These are phyloP conservation scores for Aspergillus piperis DNA, from an alignment of 2,329 filamentous ascomycete species.

Conservation along the genomic window DNA sequence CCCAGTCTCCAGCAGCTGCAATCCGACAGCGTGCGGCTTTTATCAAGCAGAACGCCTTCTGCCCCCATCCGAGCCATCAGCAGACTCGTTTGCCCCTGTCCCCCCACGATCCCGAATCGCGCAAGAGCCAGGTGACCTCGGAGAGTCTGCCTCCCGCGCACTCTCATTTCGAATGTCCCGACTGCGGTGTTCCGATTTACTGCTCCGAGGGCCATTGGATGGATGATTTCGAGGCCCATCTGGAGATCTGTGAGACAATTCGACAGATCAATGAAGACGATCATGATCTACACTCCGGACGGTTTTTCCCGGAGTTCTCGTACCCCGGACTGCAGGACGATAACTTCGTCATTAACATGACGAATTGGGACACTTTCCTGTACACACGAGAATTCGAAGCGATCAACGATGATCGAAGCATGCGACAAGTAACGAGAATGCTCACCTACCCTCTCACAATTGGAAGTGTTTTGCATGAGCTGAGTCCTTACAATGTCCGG, in stretches of 20 bases:
- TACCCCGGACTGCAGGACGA: slow-evolving; percentile 89
- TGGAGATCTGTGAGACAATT: slow-evolving; percentile 89
- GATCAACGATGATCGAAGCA: slow-evolving; percentile 83
- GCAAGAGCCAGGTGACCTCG: slow-evolving; percentile 49
- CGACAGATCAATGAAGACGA: slow-evolving; percentile 97
- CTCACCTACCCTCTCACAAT: slow-evolving; percentile 93
- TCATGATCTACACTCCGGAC: slow-evolving; percentile 86
- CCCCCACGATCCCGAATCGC: slow-evolving; percentile 63
- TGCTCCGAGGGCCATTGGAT: slow-evolving; percentile 95
- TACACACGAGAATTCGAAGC: slow-evolving; percentile 91
- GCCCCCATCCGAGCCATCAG: slow-evolving; percentile 85
- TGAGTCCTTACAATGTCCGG: slow-evolving; percentile 87
- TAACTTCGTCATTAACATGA: slow-evolving; percentile 93
- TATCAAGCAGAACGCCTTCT: slow-evolving; percentile 91
- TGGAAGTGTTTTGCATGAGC: slow-evolving; percentile 86
- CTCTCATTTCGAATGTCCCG: slow-evolving; percentile 91
- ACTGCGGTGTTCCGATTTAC: slow-evolving; percentile 91
- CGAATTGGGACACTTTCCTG: slow-evolving; percentile 96
- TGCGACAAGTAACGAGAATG: slow-evolving; percentile 90
- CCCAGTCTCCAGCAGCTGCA: slow-evolving; percentile 80
- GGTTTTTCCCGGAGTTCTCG: slow-evolving; percentile 90
- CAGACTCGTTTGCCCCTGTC: slow-evolving; percentile 69
- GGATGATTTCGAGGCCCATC: slow-evolving; percentile 88
- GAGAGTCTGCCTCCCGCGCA: slow-evolving; percentile 68
- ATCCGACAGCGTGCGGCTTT: slow-evolving; percentile 86